phyloP scores from a whole-genome alignment of 1,139 yeast species.

The Diutina catenulata region DNA sequence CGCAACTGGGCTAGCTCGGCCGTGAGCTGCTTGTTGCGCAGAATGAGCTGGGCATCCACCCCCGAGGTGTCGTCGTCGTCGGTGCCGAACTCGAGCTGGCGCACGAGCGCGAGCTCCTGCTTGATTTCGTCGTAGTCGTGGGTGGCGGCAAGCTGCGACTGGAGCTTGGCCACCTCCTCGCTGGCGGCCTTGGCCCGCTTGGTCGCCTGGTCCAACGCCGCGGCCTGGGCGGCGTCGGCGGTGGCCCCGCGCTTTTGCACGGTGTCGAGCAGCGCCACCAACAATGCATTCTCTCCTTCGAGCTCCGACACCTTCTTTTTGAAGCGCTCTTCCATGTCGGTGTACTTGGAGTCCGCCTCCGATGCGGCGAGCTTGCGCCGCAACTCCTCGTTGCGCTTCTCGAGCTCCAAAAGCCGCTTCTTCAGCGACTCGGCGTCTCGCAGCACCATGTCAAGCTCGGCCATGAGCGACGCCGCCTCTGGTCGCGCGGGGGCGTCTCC shows the following conservation, averaged over 20 bases:
- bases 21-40: constrained; percentile 49
- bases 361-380: constrained; percentile 52
- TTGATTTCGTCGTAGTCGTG: constrained; percentile 70
- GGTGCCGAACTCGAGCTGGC: constrained; percentile 64
- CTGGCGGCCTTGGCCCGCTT: constrained; percentile 38
- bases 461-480: constrained; percentile 21
- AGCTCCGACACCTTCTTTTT: constrained; percentile 38
- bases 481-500: constrained; percentile 12
- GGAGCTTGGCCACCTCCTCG: constrained; percentile 39
- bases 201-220: constrained; percentile 21
- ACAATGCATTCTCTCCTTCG: constrained; percentile 55
- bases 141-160: constrained; percentile 31
- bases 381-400: constrained; percentile 65
- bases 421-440: constrained; percentile 71
- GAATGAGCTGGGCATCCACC: constrained; percentile 39
- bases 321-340: constrained; percentile 21
- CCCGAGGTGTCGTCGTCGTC: constrained; percentile 18
- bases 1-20: constrained; percentile 49
- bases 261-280: constrained; percentile 54
- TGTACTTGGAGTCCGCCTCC: constrained; percentile 26
- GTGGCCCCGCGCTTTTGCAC: constrained; percentile 23
- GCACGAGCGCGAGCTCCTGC: constrained; percentile 57
- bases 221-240: constrained; percentile 22
- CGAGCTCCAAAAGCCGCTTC: constrained; percentile 57
- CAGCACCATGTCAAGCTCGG: constrained; percentile 54